phyloP scores from a whole-genome alignment of 192 early-diverging fungal species.

The Tieghemiomyces parasiticus region DNA sequence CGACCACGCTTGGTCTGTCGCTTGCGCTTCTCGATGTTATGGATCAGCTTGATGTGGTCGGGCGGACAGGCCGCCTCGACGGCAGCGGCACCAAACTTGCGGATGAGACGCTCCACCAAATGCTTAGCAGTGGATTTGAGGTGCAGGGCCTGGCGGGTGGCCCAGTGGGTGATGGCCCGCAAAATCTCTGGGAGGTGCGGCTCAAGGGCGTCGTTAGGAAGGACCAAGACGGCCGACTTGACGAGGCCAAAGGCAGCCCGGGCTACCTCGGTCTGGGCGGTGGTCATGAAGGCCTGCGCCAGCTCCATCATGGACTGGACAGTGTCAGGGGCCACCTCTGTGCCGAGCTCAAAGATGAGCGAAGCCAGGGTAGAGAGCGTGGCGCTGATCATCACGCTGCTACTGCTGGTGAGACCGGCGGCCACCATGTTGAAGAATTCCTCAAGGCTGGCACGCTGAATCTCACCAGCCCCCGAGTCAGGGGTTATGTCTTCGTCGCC shows the following conservation, averaged over 20 bases:
- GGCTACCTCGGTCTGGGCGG: slow-evolving; percentile 78
- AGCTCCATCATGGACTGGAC: slow-evolving; percentile 62
- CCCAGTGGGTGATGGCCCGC: slow-evolving; percentile 58
- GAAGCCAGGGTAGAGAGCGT: slow-evolving; percentile 69
- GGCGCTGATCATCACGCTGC: slow-evolving; percentile 84
- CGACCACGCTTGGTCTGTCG: slow-evolving; percentile 61
- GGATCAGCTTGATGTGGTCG: slow-evolving; percentile 71
- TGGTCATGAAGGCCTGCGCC: slow-evolving; percentile 63
- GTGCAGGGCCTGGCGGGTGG: slow-evolving; percentile 70
- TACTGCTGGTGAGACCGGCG: slow-evolving; percentile 86
- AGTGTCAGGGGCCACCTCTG: slow-evolving; percentile 42
- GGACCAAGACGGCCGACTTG: slow-evolving; percentile 72
- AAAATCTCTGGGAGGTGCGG: slow-evolving; percentile 62
- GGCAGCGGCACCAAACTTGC: slow-evolving; percentile 61
- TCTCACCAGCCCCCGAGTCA: not conserved
- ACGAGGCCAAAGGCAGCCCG: slow-evolving; percentile 84
- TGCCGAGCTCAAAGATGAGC: slow-evolving; percentile 85
- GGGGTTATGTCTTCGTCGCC: no score
- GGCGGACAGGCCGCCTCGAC: slow-evolving; percentile 71
- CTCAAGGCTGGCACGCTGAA: slow-evolving; percentile 33
- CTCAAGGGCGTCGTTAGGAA: slow-evolving; percentile 55
- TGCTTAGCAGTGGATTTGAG: slow-evolving; percentile 87
- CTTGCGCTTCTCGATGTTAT: slow-evolving; percentile 85
- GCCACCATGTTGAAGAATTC: slow-evolving; percentile 90
- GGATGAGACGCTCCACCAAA: slow-evolving; percentile 79